Base-by-base conservation (phyloP, 1,284 basidiomycete genomes). In the Apiotrichum sp. region DNA sequence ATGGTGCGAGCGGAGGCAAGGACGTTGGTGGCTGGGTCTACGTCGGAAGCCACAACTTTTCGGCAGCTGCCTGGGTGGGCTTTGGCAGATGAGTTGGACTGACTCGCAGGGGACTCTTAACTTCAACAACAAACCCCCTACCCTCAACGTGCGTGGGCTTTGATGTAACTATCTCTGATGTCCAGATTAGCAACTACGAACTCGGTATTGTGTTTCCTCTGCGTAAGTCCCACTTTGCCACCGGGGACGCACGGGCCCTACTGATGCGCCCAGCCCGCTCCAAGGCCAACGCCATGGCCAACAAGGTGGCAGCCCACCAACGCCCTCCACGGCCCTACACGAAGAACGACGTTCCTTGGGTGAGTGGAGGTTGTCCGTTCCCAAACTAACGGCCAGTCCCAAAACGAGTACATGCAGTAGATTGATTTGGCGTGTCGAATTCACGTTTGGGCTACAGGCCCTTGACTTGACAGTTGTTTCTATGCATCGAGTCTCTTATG, bases 161-260 rank as follows among this genome's bases (percentile, higher is more conserved):
- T 29, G 13, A 6, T 38, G 6, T 3, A 39, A 14, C 22, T 3
- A 1, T 7, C 5, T 29, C 50, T 58, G 10, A 62, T 47, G 31
- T 8, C 3, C 42, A 61, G 62, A 56, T 61, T 29, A 53, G 45
- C 41, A 77, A 77, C 52, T 76, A 75, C 59, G 76, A 77, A 52
- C 58, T 77, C 2, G 76, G 74, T 9, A 65, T 77, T 38, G 58
- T 77, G 10, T 68, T 77, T 35, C 72, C 75, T 2, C 64, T 76
- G 22, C 66, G 72, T 71, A 45, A 55, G 71, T 61, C 3, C 8
- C 36, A 5, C 9, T 41, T 41, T 5, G n/a, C 6, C 11, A 7
- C n/a, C 33, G 9, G 2, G 13, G 16, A 3, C 22, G 16, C 10
- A 14, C n/a, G 16, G 8, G 3, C 3, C n/a, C 13, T 5, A 4